These are phyloP conservation scores for Xylaria sp. DNA, from an alignment of 2,329 filamentous ascomycete species.

Conservation along the genomic window DNA sequence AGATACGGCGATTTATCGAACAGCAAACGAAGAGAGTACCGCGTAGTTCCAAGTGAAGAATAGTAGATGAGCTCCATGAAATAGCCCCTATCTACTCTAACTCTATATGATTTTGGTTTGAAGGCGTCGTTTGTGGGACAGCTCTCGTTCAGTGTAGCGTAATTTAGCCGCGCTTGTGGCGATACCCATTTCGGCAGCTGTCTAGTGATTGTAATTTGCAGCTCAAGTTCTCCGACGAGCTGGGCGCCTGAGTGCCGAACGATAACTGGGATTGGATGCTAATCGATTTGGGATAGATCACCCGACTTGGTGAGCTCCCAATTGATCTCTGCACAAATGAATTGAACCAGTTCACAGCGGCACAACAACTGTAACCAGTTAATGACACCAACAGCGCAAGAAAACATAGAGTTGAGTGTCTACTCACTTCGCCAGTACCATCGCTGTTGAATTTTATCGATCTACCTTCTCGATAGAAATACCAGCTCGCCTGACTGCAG, in stretches of 20 bases:
- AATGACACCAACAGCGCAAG: not conserved
- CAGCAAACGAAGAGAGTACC: not conserved
- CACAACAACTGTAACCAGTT: not conserved
- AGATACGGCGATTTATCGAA: constrained; percentile 5
- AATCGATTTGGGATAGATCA: not conserved
- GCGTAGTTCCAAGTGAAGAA: not conserved
- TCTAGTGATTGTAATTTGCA: not conserved
- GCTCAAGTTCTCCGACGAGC: not conserved
- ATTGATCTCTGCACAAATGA: not conserved
- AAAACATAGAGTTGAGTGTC: not conserved
- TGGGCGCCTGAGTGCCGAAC: not conserved
- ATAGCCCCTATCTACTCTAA: not conserved
- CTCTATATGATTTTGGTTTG: not conserved
- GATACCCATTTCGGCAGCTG: not conserved
- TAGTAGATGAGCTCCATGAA: not conserved
- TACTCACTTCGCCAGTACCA: not conserved
- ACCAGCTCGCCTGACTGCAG: not conserved
- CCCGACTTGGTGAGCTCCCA: not conserved
- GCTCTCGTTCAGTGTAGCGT: not conserved
- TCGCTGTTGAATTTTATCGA: constrained; percentile 3
- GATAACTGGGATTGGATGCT: not conserved
- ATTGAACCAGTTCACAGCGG: not conserved
- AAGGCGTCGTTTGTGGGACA: not conserved
- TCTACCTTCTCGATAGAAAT: not conserved
- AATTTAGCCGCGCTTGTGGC: not conserved